Percentiles rank a stretch among this genome's conserved stretches.
Evolutionary conservation across 2,329 filamentous ascomycete species (phyloP).

Genomic region (Dothideomycetidae sp.): DNA sequence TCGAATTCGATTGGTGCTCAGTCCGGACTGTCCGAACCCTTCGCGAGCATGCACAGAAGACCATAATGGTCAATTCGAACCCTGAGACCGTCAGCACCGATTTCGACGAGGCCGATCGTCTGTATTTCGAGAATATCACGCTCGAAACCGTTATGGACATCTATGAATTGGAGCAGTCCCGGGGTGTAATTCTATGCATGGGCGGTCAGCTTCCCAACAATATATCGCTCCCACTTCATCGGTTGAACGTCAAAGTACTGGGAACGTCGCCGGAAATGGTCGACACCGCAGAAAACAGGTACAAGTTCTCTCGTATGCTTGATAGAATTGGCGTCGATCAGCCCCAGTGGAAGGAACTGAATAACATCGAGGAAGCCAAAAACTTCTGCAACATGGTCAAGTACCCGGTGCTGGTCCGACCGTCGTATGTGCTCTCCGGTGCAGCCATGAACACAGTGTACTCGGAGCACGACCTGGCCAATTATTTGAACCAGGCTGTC

Average conservation of each 20-base stretch:
- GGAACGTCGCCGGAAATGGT: conserved; percentile 99
- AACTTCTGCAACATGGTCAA: conserved; percentile 76
- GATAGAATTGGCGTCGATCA: conserved; percentile 92
- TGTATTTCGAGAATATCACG: conserved; percentile 95
- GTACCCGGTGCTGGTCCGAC: conserved; percentile 88
- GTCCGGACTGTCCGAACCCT: conserved; percentile 87
- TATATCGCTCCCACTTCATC: conserved; percentile 78
- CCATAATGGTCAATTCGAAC: conserved; percentile 91
- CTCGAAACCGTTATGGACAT: conserved; percentile 85
- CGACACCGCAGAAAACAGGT: conserved; percentile 89
- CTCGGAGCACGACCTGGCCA: conserved; percentile 80
- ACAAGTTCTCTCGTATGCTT: conserved; percentile 97
- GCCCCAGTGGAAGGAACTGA: conserved; percentile 94
- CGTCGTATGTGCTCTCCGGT: conserved; percentile 91
- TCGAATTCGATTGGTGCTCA: conserved; percentile 99
- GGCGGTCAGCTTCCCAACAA: conserved; percentile 97
- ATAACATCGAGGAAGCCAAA: conserved; percentile 80
- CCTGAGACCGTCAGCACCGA: conserved; percentile 68
- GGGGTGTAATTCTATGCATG: conserved; percentile 85
- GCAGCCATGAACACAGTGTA: conserved; percentile 99
- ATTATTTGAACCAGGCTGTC: conserved; percentile 76
- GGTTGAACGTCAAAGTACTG: conserved; percentile 79
- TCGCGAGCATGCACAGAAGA: conserved; percentile 72
- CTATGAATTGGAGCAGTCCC: conserved; percentile 71
- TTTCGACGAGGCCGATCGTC: conserved; percentile 82